These are phyloP conservation scores for Zoysia japonica DNA, from an alignment of 176 grass and related monocot genomes.

Conservation along the genomic window DNA sequence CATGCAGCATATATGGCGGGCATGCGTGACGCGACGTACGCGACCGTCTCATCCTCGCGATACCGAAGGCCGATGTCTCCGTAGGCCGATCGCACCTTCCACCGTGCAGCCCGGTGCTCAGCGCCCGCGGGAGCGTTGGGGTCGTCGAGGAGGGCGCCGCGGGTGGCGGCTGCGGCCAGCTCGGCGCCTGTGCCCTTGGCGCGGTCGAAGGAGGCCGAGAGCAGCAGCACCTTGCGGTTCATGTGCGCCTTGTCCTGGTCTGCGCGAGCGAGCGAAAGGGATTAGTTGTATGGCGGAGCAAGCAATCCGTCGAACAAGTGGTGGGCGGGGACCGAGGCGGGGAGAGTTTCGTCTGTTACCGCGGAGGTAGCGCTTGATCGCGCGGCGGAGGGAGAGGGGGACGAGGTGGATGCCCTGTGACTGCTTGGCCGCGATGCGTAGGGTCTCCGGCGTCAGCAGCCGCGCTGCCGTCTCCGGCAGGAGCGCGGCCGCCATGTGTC, in stretches of 20 bases:
- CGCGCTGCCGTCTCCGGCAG: constrained; percentile 59
- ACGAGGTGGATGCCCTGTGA: constrained; percentile 78
- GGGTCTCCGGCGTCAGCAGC: constrained; percentile 72
- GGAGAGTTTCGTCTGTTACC: constrained; percentile 12
- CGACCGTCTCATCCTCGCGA: constrained; percentile 53
- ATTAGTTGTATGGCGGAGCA: not conserved
- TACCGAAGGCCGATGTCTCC: too few relatives aligned
- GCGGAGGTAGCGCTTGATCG: constrained; percentile 85
- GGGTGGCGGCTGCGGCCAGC: constrained; percentile 61
- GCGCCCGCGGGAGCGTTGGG: constrained; percentile 37
- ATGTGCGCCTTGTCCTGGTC: constrained; percentile 70
- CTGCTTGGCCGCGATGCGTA: constrained; percentile 70
- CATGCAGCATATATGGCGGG: constrained; percentile 78
- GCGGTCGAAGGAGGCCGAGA: constrained; percentile 69
- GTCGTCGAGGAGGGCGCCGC: constrained; percentile 62
- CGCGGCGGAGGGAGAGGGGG: constrained; percentile 73
- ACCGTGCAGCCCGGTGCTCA: constrained; percentile 53
- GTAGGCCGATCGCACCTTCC: constrained; percentile 74
- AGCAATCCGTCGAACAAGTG: not conserved
- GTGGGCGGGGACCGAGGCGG: constrained; percentile 12
- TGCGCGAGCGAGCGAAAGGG: constrained; percentile 2
- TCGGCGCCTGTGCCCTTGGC: constrained; percentile 68
- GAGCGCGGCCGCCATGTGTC: constrained; percentile 59
- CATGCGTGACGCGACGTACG: constrained; percentile 92
- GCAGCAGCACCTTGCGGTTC: constrained; percentile 71